Conservation (phyloP, 2,329 filamentous ascomycete species). For the Sclerotinia subarctica region DNA sequence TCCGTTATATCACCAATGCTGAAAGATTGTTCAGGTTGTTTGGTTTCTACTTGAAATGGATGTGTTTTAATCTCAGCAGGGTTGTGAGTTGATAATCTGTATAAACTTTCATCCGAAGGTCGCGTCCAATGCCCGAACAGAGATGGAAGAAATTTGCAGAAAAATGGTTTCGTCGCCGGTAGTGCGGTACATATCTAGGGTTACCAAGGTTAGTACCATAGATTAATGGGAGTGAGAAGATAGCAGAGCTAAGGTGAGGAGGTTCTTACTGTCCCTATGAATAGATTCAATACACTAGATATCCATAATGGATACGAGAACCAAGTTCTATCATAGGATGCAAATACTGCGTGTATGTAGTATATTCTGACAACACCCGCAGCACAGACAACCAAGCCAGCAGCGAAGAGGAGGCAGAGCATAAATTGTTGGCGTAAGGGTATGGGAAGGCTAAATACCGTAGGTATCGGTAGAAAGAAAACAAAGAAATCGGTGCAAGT, state of each 20-base stretch:
- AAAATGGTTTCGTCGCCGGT: constrained; percentile 46
- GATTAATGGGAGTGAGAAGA: background rate
- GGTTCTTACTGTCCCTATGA: constrained; percentile 43
- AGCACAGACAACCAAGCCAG: constrained; percentile 46
- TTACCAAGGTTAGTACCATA: background rate
- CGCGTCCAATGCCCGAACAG: constrained; percentile 1
- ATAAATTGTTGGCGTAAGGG: constrained; percentile 47
- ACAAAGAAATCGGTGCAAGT: constrained; percentile 56
- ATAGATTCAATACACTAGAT: constrained; percentile 41
- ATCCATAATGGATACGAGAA: constrained; percentile 39
- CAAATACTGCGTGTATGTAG: constrained; percentile 36
- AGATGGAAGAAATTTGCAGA: constrained; percentile 40
- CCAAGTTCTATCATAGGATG: constrained; percentile 39
- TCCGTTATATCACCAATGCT: background rate
- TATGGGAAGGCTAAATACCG: constrained; percentile 45
- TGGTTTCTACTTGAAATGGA: background rate
- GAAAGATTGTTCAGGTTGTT: background rate
- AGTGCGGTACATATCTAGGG: constrained; percentile 44
- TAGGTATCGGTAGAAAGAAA: constrained; percentile 49
- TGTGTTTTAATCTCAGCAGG: background rate
- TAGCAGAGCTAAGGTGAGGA: background rate
- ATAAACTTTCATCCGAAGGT: background rate
- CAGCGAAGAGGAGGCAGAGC: constrained; percentile 47
- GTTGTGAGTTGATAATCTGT: background rate
- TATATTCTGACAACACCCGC: constrained; percentile 41